phyloP scores from a whole-genome alignment of 2,329 filamentous ascomycete species.

The Westerdykella sp. region DNA sequence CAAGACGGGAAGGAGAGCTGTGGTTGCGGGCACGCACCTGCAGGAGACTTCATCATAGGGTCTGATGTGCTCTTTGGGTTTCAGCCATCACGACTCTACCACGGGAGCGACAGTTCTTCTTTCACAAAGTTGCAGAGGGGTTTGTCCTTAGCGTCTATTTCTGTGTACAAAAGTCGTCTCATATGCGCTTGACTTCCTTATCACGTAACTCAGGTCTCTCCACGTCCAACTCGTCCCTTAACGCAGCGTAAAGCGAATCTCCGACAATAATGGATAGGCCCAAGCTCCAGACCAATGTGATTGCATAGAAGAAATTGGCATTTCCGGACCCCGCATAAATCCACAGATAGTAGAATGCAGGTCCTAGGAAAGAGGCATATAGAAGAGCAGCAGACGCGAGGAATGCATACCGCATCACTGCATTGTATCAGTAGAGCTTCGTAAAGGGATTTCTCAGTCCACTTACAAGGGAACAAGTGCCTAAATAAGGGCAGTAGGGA shows the following conservation, averaged over 20 bases:
- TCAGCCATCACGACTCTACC: too few relatives aligned
- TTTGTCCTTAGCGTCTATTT: too few relatives aligned
- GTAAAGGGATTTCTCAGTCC: background rate
- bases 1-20: too few relatives aligned
- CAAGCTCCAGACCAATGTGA: conserved; percentile 96
- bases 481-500: conserved; percentile 76
- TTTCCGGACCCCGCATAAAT: conserved; percentile 97
- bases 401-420: conserved; percentile 90
- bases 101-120: too few relatives aligned
- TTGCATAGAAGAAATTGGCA: conserved; percentile 98
- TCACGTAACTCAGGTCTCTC: conserved; percentile 85
- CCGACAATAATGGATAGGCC: conserved; percentile 81
- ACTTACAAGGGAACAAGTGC: conserved; percentile 78
- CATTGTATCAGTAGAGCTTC: conserved; percentile 5
- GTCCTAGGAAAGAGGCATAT: conserved; percentile 82
- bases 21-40: too few relatives aligned
- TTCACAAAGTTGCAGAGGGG: too few relatives aligned
- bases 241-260: conserved; percentile 78
- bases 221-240: conserved; percentile 90
- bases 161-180: conserved; percentile 17
- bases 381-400: conserved; percentile 74
- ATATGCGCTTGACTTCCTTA: conserved; percentile 82
- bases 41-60: too few relatives aligned
- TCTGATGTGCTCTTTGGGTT: too few relatives aligned
- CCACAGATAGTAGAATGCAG: conserved; percentile 95